Percentiles rank a stretch among this genome's conserved stretches.
Evolutionary conservation across 495 filamentous ascomycete species (phyloP).

Genomic region (Neurospora pannonica): DNA sequence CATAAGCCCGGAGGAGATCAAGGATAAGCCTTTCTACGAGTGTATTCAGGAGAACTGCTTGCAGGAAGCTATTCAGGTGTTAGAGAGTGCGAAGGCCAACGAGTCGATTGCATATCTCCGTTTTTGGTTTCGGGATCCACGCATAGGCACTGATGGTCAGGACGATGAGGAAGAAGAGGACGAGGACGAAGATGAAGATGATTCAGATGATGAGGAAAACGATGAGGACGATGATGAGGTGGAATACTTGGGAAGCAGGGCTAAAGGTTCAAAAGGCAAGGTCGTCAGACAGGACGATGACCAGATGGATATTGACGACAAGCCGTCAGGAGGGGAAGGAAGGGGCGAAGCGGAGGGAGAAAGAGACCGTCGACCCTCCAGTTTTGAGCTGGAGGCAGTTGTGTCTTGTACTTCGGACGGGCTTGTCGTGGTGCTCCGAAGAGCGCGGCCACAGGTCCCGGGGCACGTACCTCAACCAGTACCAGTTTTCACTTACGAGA

Average conservation of each 20-base stretch:
- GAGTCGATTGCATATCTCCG: slow-evolving; percentile 88
- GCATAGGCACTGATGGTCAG: slow-evolving; percentile 26
- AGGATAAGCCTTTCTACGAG: slow-evolving; percentile 69
- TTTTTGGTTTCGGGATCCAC: slow-evolving; percentile 78
- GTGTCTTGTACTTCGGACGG: slow-evolving; percentile 88
- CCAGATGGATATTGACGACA: slow-evolving; percentile 28
- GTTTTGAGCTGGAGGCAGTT: slow-evolving; percentile 72
- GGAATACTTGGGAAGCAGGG: neutral
- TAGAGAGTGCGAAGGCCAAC: slow-evolving; percentile 85
- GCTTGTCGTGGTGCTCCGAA: slow-evolving; percentile 72
- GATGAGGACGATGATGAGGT: slow-evolving; percentile 5
- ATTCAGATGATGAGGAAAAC: slow-evolving; percentile 19
- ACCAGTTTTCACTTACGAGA: slow-evolving; percentile 41
- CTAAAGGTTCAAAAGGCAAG: slow-evolving; percentile 18
- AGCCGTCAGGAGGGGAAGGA: neutral
- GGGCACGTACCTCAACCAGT: slow-evolving; percentile 38
- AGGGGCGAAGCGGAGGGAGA: neutral
- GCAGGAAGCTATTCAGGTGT: slow-evolving; percentile 60
- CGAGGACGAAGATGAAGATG: slow-evolving; percentile 19
- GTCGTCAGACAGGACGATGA: slow-evolving; percentile 4
- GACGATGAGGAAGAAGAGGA: slow-evolving; percentile 27
- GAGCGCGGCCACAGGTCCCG: slow-evolving; percentile 62
- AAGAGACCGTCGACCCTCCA: neutral
- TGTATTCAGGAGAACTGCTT: slow-evolving; percentile 72
- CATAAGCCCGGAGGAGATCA: slow-evolving; percentile 52